Evolutionary conservation across 2,329 filamentous ascomycete species (phyloP), one percentile per base, ranked within the genome.

Genomic region (Phaeoacremonium minimum): DNA sequence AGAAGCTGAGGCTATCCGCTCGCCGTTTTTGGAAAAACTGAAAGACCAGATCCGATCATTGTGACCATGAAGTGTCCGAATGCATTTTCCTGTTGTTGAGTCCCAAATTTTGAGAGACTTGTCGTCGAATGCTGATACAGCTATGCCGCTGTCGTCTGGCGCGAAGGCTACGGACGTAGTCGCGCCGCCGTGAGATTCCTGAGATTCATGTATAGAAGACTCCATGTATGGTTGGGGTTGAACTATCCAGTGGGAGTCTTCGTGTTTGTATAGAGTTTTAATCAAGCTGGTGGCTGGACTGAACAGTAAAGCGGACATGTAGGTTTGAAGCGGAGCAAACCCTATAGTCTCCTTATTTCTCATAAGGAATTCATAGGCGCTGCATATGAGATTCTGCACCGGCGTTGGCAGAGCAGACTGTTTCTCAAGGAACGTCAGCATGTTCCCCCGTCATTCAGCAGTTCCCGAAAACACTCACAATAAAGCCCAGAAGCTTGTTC

Each of bases 141-240:
- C 20, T 26, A n/a, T 26, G 20, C n/a, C n/a, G n/a, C n/a, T 26
- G 20, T n/a, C 20, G 20, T 26, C 20, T 26, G 20, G 20, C 6
- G 49, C 45, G 32, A 51, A 51, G 6, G 36, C 36, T n/a, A 54
- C 28, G 12, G 38, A 37, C 7, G 5, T 28, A 17, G 6, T 12
- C 26, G 4, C 17, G 7, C 45, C 45, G 14, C 44, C 40, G n/a
- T 47, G 42, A 13, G 37, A 48, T 32, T 49, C 41, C n/a, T 43
- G 16, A 15, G 36, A 43, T 32, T 36, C 36, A 42, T 28, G 38
- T 42, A n/a, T 38, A 22, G n/a, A 16, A 2, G 17, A 18, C 7
- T 38, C 35, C n/a, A 37, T 29, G 12, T 17, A 14, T 9, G 20
- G 20, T n/a, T 26, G 8, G 20, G n/a, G 20, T 26, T n/a, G n/a